Evolutionary conservation across 2,329 filamentous ascomycete genomes (phyloP), one percentile per base, ranked within the genome.

Genomic region (Stagonosporopsis chrysanthemi): DNA sequence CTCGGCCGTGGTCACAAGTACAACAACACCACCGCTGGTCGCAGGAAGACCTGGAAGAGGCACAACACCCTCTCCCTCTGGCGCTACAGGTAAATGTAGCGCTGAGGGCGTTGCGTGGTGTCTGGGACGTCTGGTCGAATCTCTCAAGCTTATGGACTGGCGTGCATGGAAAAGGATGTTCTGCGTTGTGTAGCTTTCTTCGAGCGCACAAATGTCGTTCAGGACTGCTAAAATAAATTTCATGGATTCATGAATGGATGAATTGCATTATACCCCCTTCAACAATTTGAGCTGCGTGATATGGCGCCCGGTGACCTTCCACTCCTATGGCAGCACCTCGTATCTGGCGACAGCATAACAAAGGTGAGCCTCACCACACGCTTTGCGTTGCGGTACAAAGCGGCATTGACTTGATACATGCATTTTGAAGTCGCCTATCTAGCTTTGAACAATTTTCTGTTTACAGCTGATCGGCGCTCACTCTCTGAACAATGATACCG

Each of bases 1-100:
- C 90, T 99, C 85, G 95, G 95, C 90, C 97, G 97, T 89, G 95
- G 95, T 76, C 94, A 98, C 85, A 88, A 90, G 79, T 99, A 91
- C 92, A 97, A 94, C 92, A 97, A 99, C 88, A 99, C 95, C 82
- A 86, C 86, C 74, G 91, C 92, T 75, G 95, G 95, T 78, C 89
- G 95, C 83, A 94, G 96, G 87, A 97, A 99, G 92, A 99, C 94
- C 81, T 99, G 95, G 96, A 97, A 97, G 91, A 88, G 91, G 81
- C 92, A 97, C 88, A 99, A 99, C 90, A 99, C 94, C 82, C 89
- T 97, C 81, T 96, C 91, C 77, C 91, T 97, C 81, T 97, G 94
- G 93, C 89, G 93, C 83, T 97, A 97, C 91, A 88, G 93, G 84
- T 97, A 91, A 68, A 75, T 71, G 69, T 58, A 53, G 44, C 56